Evolutionary conservation across 169 alveolate genomes (phyloP).

Genomic region (Plasmodium gallinaceum): DNA sequence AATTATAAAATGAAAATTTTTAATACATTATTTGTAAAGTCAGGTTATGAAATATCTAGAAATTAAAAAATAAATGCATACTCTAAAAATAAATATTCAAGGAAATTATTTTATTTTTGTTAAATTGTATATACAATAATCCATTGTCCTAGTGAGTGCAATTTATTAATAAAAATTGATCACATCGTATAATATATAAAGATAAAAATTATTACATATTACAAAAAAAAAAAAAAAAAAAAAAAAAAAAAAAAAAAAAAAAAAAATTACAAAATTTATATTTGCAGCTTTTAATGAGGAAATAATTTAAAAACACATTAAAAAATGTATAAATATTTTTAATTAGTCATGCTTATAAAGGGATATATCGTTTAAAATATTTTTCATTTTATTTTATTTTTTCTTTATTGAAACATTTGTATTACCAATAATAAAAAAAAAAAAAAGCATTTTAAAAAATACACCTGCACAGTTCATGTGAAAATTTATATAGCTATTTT

Average conservation of each 20-base stretch:
- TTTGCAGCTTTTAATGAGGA: too few relatives aligned
- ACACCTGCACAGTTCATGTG: neutral
- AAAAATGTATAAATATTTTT: too few relatives aligned
- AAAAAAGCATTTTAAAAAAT: neutral
- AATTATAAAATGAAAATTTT: neutral
- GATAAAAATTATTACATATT: too few relatives aligned
- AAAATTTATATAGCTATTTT: neutral
- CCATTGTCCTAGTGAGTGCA: too few relatives aligned
- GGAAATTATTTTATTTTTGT: neutral
- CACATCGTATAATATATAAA: too few relatives aligned
- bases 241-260: too few relatives aligned
- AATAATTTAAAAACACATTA: neutral
- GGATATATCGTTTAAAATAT: neutral
- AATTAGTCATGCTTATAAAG: neutral
- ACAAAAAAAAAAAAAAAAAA: too few relatives aligned
- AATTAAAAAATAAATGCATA: too few relatives aligned
- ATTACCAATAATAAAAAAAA: conserved; percentile 8
- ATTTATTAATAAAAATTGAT: too few relatives aligned
- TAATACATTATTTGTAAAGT: neutral
- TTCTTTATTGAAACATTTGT: conserved; percentile 8
- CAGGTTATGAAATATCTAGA: too few relatives aligned
- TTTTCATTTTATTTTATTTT: neutral
- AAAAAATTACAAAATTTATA: neutral
- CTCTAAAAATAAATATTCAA: too few relatives aligned
- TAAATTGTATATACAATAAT: too few relatives aligned